A percentile compares a stretch with the other conserved stretches of the same genome.
Evolutionary conservation across 1,139 yeast genomes (phyloP).

Genomic region (Geotrichum fermentans): DNA sequence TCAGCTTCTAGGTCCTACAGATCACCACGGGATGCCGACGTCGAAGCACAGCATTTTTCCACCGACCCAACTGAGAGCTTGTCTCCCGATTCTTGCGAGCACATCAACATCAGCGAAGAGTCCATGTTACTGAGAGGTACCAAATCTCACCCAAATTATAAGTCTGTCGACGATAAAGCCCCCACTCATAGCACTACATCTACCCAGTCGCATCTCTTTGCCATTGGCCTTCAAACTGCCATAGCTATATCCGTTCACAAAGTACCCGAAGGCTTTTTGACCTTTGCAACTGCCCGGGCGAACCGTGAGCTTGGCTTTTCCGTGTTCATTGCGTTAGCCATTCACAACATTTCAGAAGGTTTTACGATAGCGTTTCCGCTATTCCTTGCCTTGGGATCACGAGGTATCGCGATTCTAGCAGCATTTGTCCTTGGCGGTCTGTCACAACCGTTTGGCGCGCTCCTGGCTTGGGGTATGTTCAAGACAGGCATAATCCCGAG

Average conservation of each 20-base stretch:
- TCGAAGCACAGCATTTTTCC: neutral
- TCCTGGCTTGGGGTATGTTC: slow-evolving; percentile 59
- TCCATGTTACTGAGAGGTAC: too few relatives aligned
- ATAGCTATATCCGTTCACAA: slow-evolving; percentile 85
- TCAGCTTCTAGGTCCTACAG: too few relatives aligned
- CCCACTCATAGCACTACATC: slow-evolving; percentile 64
- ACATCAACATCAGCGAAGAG: neutral
- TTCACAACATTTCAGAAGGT: slow-evolving; percentile 92
- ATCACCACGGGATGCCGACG: neutral
- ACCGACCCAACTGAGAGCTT: neutral
- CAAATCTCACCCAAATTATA: neutral
- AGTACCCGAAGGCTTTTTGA: slow-evolving; percentile 90
- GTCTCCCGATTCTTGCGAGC: too few relatives aligned
- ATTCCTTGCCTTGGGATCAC: slow-evolving; percentile 61
- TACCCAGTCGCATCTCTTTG: slow-evolving; percentile 66
- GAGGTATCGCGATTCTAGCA: slow-evolving; percentile 60
- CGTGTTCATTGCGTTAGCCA: slow-evolving; percentile 74
- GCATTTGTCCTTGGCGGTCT: slow-evolving; percentile 71
- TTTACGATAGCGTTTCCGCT: slow-evolving; percentile 90
- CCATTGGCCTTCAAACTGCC: slow-evolving; percentile 87
- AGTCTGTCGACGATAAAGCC: slow-evolving; percentile 14
- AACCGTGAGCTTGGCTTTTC: slow-evolving; percentile 69
- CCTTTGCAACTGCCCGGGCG: slow-evolving; percentile 73
- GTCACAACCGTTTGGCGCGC: slow-evolving; percentile 87
- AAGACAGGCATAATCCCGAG: slow-evolving; percentile 39